Conservation (phyloP, 805 yeast species). For the Metschnikowia noctiluminum region DNA sequence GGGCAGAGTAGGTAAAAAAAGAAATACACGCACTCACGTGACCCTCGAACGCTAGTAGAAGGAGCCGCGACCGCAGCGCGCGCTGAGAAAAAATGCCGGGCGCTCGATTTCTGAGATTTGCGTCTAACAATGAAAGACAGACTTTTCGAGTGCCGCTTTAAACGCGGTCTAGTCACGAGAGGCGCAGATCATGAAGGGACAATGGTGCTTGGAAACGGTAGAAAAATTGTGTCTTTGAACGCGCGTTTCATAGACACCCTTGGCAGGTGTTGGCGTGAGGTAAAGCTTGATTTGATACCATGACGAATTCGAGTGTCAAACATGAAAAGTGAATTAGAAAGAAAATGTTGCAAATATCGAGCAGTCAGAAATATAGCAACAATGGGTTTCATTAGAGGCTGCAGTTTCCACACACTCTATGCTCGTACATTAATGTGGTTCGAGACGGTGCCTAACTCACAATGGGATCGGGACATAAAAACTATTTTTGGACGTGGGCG, state of each 20-base stretch:
- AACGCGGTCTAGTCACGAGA: slow-evolving; percentile 8
- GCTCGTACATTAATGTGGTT: too few relatives aligned
- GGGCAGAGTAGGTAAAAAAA: background rate
- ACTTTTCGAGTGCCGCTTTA: background rate
- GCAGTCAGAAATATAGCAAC: too few relatives aligned
- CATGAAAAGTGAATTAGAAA: too few relatives aligned
- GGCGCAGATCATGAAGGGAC: background rate
- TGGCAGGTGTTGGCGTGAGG: too few relatives aligned
- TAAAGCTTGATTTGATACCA: too few relatives aligned
- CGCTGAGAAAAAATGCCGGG: background rate
- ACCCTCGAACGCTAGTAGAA: background rate
- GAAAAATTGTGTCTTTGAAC: too few relatives aligned
- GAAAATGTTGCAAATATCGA: too few relatives aligned
- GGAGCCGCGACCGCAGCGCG: slow-evolving; percentile 3
- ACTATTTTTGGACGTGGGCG: background rate
- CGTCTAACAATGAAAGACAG: background rate
- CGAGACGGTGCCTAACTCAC: background rate
- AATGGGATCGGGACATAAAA: slow-evolving; percentile 1
- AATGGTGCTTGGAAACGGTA: too few relatives aligned
- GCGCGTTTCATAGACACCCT: too few relatives aligned
- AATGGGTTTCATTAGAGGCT: too few relatives aligned
- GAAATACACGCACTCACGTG: slow-evolving; percentile 7
- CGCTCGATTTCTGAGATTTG: background rate
- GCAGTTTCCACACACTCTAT: too few relatives aligned
- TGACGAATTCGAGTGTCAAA: too few relatives aligned